Conservation (phyloP, 495 filamentous ascomycete genomes). For the Letharia lupina region DNA sequence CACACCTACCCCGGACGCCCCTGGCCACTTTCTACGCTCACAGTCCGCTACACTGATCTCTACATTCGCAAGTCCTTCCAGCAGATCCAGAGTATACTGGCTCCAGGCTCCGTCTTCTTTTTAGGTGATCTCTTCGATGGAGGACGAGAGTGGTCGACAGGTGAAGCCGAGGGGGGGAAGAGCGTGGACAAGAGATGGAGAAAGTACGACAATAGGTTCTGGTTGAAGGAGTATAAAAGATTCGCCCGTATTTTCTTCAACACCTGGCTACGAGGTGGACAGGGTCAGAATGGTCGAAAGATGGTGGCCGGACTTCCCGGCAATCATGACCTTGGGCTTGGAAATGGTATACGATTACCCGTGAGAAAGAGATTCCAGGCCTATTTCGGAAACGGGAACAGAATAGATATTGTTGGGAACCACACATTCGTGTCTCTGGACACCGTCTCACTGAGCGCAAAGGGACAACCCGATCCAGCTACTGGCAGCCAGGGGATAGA, state of each 20-base stretch:
- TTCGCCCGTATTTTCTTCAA: constrained; percentile 72
- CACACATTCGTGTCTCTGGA: constrained; percentile 94
- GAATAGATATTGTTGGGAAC: constrained; percentile 84
- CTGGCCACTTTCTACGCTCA: constrained; percentile 74
- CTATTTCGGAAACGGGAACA: constrained; percentile 83
- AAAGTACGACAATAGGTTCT: constrained; percentile 67
- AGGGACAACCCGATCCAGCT: constrained; percentile 43
- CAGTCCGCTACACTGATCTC: constrained; percentile 74
- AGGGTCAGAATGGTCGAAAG: constrained; percentile 39
- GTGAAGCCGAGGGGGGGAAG: constrained; percentile 25
- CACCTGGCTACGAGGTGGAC: constrained; percentile 40
- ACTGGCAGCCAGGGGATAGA: constrained; percentile 37
- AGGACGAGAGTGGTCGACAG: constrained; percentile 88
- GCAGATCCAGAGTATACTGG: constrained; percentile 56
- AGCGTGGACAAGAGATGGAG: constrained; percentile 66
- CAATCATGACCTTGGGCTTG: constrained; percentile 97
- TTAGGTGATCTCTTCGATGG: constrained; percentile 95
- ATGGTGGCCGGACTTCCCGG: constrained; percentile 79
- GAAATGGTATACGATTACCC: constrained; percentile 64
- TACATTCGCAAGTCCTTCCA: constrained; percentile 76
- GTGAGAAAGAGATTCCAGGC: constrained; percentile 76
- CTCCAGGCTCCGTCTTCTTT: constrained; percentile 79
- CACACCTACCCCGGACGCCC: constrained; percentile 93
- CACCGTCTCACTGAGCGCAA: constrained; percentile 74
- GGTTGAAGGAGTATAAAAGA: constrained; percentile 72